Conservation (phyloP, 2,329 filamentous ascomycete genomes). For the Colletotrichum tropicale region DNA sequence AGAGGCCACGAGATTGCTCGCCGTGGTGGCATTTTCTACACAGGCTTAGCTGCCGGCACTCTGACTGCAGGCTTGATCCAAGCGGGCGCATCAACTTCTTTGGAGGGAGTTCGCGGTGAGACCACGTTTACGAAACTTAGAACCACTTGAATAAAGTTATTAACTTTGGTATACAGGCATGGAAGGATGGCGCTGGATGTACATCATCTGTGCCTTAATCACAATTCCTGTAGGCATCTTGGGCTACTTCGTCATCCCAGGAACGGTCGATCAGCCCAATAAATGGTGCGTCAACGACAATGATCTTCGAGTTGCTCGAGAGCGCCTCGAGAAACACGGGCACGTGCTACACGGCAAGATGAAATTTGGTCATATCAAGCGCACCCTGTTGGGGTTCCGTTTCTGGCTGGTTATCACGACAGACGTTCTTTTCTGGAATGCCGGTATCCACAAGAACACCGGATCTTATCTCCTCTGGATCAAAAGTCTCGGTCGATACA, state of each 20-base stretch:
- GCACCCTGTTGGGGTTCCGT: constrained; percentile 42
- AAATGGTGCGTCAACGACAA: constrained; percentile 41
- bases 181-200: constrained; percentile 50
- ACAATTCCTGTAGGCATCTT: constrained; percentile 44
- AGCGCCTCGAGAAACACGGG: constrained; percentile 40
- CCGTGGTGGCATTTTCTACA: constrained; percentile 47
- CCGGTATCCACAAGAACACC: constrained; percentile 42
- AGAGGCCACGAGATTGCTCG: constrained; percentile 43
- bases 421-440: constrained; percentile 51
- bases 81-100: constrained; percentile 45
- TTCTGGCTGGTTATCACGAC: constrained; percentile 38
- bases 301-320: constrained; percentile 24
- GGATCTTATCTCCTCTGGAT: constrained; percentile 42
- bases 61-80: constrained; percentile 50
- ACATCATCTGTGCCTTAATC: constrained; percentile 47
- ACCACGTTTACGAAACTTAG: constrained; percentile 31
- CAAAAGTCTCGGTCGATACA: constrained; percentile 44
- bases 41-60: constrained; percentile 44
- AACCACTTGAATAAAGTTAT: background rate
- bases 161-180: constrained; percentile 27
- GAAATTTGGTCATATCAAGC: constrained; percentile 30
- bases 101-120: constrained; percentile 44
- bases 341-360: constrained; percentile 43
- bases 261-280: constrained; percentile 32
- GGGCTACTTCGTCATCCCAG: constrained; percentile 43